These are phyloP conservation scores for Pythium phragmiticola DNA, from an alignment of 352 stramenopile genomes.

Conservation along the genomic window DNA sequence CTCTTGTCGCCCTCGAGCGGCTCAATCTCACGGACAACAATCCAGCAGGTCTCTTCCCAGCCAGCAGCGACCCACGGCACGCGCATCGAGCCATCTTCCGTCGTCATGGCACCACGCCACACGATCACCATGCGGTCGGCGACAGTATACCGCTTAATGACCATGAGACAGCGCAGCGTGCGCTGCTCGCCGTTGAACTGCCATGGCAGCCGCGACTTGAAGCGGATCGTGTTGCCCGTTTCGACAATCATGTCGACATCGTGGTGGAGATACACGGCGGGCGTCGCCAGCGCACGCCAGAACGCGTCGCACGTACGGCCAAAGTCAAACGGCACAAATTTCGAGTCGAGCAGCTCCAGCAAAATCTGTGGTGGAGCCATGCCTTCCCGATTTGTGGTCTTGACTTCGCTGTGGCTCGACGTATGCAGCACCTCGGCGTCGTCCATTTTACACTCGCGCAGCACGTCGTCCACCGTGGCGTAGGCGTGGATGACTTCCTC, in stretches of 20 bases:
- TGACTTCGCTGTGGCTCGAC: slow-evolving; percentile 1
- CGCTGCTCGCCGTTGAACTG: slow-evolving; percentile 7
- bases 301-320: slow-evolving; percentile 6
- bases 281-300: slow-evolving; percentile 7
- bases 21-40: slow-evolving; percentile 30
- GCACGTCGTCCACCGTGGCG: slow-evolving; percentile 33
- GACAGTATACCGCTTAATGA: slow-evolving; percentile 44
- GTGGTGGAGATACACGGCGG: slow-evolving; percentile 1
- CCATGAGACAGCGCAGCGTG: slow-evolving; percentile 36
- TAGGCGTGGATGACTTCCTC: slow-evolving; percentile 30
- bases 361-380: slow-evolving; percentile 4
- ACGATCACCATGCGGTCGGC: slow-evolving; percentile 43
- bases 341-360: slow-evolving; percentile 7
- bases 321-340: slow-evolving; percentile 22
- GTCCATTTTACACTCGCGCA: slow-evolving; percentile 40
- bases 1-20: neutral
- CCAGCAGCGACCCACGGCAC: slow-evolving; percentile 33
- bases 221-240: neutral
- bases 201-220: neutral
- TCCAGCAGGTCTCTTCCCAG: slow-evolving; percentile 59
- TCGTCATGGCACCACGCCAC: slow-evolving; percentile 35
- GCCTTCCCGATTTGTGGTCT: neutral
- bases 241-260: neutral
- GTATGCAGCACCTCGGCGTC: slow-evolving; percentile 7
- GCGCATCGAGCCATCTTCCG: slow-evolving; percentile 25